Evolutionary conservation across 202 grass and related monocot genomes (phyloP), one percentile per base, ranked within the genome.

Genomic region (Eragrostis tef): DNA sequence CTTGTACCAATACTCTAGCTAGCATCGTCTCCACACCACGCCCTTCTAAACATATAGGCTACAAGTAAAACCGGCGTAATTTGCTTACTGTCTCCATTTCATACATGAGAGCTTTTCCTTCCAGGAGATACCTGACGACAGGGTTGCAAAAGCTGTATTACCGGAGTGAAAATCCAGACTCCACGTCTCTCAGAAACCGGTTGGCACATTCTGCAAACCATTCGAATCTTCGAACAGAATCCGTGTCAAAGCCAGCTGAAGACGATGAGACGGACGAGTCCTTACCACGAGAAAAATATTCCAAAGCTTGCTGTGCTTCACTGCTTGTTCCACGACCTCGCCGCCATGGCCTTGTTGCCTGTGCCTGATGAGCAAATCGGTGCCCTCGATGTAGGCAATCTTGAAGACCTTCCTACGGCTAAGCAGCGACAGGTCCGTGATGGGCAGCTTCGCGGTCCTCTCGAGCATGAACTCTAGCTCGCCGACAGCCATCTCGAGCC

Each of bases 401-500:
- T 77, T 62, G 14, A 46, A 7, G 0, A 29, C 47, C 56, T 19
- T 48, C 56, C 73, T 25, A 0, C 22, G 73, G 24, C 73, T 0
- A n/a, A n/a, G n/a, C n/a, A n/a, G n/a, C n/a, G n/a, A n/a, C n/a
- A n/a, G n/a, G n/a, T n/a, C n/a, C n/a, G 17, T 56, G 71, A 73
- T 73, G 0, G 49, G 71, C 17, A 73, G 27, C 49, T 73, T 73
- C 0, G 4, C 19, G 27, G 27, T 13, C 19, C 27, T n/a, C 50
- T 73, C 71, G 0, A 73, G 27, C 9, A 15, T 50, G 5, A 42
- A 22, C 71, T n/a, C 71, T 17, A 73, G 15, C 0, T 56, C 27
- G 49, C 27, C 1, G 71, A 21, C 9, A 4, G 71, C 71, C 44
- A 56, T 54, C 71, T 73, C 31, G 27, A 73, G 70, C 70, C 70